Percentiles rank a stretch among this genome's conserved stretches.
phyloP scores from a whole-genome alignment of 495 filamentous ascomycete genomes.

The Zalerion maritima region DNA sequence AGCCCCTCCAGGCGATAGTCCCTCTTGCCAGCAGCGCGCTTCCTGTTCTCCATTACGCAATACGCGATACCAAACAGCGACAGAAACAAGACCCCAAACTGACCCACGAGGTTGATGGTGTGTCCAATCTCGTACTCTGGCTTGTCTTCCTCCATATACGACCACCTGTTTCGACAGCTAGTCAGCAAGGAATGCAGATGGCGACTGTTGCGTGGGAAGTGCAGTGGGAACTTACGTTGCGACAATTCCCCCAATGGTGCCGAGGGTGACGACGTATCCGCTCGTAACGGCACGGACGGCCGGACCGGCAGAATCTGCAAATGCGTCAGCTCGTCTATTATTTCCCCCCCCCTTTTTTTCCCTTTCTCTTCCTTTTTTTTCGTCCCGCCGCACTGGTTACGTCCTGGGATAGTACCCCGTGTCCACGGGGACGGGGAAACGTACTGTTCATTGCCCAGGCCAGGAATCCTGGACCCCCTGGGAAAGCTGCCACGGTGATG shows the following conservation, averaged over 20 bases:
- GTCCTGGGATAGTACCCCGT: not conserved
- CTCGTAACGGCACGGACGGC: conserved; percentile 39
- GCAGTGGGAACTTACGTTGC: conserved; percentile 25
- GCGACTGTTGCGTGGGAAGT: not conserved
- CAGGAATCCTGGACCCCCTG: conserved; percentile 38
- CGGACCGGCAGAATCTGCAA: conserved; percentile 35
- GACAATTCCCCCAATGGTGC: conserved; percentile 40
- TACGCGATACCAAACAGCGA: conserved; percentile 35
- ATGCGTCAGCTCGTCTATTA: too few species aligned
- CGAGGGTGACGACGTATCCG: conserved; percentile 38
- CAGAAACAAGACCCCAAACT: conserved; percentile 27
- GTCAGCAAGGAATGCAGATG: not conserved
- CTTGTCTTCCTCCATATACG: conserved; percentile 32
- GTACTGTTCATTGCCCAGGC: conserved; percentile 40
- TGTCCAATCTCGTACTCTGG: conserved; percentile 40
- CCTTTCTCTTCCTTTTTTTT: too few species aligned
- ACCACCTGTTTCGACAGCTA: conserved; percentile 30
- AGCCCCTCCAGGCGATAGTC: conserved; percentile 38
- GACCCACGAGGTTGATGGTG: conserved; percentile 41
- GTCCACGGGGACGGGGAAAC: conserved; percentile 1
- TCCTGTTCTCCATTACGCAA: conserved; percentile 35
- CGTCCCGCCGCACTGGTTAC: too few species aligned
- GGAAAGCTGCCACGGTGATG: conserved; percentile 35
- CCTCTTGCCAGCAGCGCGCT: conserved; percentile 32
- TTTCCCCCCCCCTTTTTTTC: too few species aligned